Base-by-base conservation (phyloP, 176 grass and related monocot species). In the Zea luxurians region DNA sequence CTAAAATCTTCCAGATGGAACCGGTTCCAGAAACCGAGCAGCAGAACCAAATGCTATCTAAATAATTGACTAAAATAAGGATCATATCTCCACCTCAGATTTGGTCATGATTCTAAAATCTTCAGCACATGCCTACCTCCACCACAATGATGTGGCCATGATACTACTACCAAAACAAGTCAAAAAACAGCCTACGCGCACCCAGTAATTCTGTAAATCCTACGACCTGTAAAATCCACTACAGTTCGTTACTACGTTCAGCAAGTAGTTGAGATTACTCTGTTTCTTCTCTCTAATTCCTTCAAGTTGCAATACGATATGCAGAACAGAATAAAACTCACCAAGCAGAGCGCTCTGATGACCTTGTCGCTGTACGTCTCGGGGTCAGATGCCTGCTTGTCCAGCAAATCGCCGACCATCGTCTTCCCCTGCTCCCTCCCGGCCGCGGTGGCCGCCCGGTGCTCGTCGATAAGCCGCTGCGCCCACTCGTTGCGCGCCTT, bases 281-380 rank as follows among this genome's bases (percentile, higher is more conserved):
- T 6, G 15, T 6, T 53, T 53, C 50, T 17, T 57, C 6, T 12
- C 9, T 64, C 6, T 8, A 66, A n/a, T 66, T 7, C 13, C 7
- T 9, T 37, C 64, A 66, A 43, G 8, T 66, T 17, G 16, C 38
- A 10, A 9, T 61, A 67, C 1, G 0, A 47, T 18, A 2, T 4
- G 9, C n/a, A 12, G 66, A 70, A 70, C 4, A 35, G 18, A 46
- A 36, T 0, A 53, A 37, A 61, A 61, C 81, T 81, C 58, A 88
- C 75, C 45, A 81, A 47, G 38, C 75, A 76, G 15, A 89, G 74
- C 8, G 71, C 78, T 64, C 60, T 34, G 66, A 89, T 85, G 81
- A 85, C 70, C 76, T 76, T 68, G 66, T 89, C 87, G 70, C 58
- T 85, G 64, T 89, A 85, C 7, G 34, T 52, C 71, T 85, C 70